Evolutionary conservation across 164 flowering plant species (phyloP), one percentile per base, ranked within the genome.

Genomic region (Paratinospora sagittata): DNA sequence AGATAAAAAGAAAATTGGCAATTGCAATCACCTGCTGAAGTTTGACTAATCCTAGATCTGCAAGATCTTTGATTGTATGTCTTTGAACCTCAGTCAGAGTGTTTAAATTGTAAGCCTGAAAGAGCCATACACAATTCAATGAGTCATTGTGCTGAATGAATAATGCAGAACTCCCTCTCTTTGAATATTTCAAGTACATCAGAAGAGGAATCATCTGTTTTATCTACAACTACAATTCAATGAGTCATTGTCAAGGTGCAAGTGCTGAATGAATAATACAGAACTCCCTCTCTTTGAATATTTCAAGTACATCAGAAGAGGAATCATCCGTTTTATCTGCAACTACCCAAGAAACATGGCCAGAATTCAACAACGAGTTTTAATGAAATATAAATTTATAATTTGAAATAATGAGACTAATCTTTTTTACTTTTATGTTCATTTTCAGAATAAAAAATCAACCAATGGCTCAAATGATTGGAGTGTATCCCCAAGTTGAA

Each of bases 21-120:
- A 26, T 26, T 33, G 67, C 61, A 65, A 61, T 67, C 45, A 92
- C 98, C 97, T 92, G 91, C 85, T 92, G 97, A 72, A 95, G 89
- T 77, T 87, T 91, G 78, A 91, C 88, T 71, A 95, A 77, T 69
- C 98, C 97, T 73, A 95, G 77, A 72, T 89, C 97, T 26, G 93
- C 88, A 78, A 95, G 89, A 79, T 92, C 97, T 79, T 88, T 95
- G 72, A 92, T 74, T 52, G 80, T 78, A 71, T 17, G 75, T 70
- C 75, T 80, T 74, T 95, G 97, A 61, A 81, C 70, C 14, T 95
- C 96, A 26, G 81, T 80, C 85, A 94, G 84, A 63, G 97, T 84
- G 80, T 83, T 88, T 68, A 80, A 21, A 74, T 86, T 90, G 81
- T 90, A 95, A 63, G 96, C 97, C 98, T 95, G 26, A 41, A 43